Percentiles rank a stretch among this genome's conserved stretches.
These are phyloP conservation scores for Apium graveolens DNA, from an alignment of 129 eudicot genomes.

Conservation along the genomic window DNA sequence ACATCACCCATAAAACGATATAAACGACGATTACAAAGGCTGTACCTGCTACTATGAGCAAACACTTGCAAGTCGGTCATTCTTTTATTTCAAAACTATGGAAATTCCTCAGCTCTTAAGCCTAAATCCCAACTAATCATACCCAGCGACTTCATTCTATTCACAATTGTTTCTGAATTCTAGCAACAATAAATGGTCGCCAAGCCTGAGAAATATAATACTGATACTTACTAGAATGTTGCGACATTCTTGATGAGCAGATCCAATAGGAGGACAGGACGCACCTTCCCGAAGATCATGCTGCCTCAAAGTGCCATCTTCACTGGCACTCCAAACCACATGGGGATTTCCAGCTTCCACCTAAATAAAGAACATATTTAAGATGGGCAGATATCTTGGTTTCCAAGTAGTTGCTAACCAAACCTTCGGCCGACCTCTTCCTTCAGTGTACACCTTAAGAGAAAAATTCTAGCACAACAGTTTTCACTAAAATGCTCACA, in stretches of 20 bases:
- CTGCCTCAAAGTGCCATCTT: constrained; percentile 96
- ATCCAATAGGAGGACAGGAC: constrained; percentile 82
- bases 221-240: constrained; percentile 64
- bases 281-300: constrained; percentile 89
- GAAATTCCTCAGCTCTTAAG: background rate
- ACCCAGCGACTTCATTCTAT: background rate
- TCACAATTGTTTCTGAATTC: background rate
- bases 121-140: background rate
- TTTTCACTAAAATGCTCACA: background rate
- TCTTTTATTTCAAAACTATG: background rate
- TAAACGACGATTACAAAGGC: background rate
- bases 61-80: background rate
- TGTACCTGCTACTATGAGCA: background rate
- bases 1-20: background rate
- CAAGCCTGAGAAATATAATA: background rate
- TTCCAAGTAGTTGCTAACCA: background rate
- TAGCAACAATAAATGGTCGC: background rate
- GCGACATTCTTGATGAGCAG: constrained; percentile 79
- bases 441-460: background rate
- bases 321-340: constrained; percentile 99
- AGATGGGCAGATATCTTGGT: background rate
- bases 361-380: constrained; percentile 27
- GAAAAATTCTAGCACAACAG: background rate
- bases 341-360: constrained; percentile 94
- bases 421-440: background rate